Conservation (phyloP, 805 yeast genomes). For the Pichia exigua region DNA sequence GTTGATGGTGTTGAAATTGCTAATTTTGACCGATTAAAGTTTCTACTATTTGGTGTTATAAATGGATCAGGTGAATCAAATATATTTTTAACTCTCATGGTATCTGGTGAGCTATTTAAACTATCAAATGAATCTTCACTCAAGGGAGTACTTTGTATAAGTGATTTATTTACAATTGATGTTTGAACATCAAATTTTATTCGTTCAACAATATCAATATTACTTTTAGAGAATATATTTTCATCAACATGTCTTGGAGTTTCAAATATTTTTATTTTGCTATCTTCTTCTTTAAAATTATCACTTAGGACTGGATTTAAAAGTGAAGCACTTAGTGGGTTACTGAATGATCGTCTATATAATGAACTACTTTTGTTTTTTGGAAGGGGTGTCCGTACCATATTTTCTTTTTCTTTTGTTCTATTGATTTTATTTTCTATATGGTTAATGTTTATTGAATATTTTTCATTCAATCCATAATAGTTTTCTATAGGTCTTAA, state of each 20-base stretch:
- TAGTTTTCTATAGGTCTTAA: conserved; percentile 7
- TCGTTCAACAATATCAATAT: conserved; percentile 8
- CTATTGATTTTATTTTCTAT: not conserved
- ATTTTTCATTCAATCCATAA: not conserved
- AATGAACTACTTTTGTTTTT: not conserved
- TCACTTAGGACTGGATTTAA: conserved; percentile 6
- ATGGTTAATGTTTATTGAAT: not conserved
- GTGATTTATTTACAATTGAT: not conserved
- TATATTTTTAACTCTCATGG: conserved; percentile 5
- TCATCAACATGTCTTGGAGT: conserved; percentile 5
- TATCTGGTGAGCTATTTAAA: conserved; percentile 9
- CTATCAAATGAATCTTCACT: not conserved
- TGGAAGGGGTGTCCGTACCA: not conserved
- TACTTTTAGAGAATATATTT: conserved; percentile 4
- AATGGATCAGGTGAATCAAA: conserved; percentile 24
- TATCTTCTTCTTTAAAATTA: not conserved
- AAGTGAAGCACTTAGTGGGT: conserved; percentile 7
- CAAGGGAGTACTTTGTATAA: not conserved
- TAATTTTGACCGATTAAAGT: conserved; percentile 8
- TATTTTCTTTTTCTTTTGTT: not conserved
- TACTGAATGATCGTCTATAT: conserved; percentile 7
- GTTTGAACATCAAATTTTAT: conserved; percentile 6
- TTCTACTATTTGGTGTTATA: conserved; percentile 22
- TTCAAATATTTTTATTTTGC: conserved; percentile 5
- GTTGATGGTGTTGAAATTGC: conserved; percentile 12